These are phyloP conservation scores for Suillus clintonianus DNA, from an alignment of 768 basidiomycete species.

Conservation along the genomic window DNA sequence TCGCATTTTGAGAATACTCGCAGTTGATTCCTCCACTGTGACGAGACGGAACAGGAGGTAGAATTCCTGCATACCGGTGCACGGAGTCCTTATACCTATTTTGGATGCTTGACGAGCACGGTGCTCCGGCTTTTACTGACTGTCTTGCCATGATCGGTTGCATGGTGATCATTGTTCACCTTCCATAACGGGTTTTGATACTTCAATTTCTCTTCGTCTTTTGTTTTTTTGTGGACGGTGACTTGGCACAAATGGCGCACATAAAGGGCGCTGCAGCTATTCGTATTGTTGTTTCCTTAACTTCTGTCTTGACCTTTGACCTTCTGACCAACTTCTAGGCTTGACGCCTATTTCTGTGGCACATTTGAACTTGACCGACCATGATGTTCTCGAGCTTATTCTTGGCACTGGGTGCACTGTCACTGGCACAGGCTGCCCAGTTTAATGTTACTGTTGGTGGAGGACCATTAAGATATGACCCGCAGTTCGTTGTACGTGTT, in stretches of 20 bases:
- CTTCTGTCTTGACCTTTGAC: neutral
- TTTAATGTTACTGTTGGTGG: constrained; percentile 17
- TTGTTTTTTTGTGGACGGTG: neutral
- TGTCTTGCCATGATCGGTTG: neutral
- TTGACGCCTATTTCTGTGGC: constrained; percentile 9
- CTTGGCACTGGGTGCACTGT: neutral
- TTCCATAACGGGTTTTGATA: neutral
- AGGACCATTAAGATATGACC: constrained; percentile 11
- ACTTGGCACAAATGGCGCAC: constrained; percentile 1
- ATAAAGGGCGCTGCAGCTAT: constrained; percentile 3
- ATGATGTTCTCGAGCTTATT: constrained; percentile 5
- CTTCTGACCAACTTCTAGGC: neutral
- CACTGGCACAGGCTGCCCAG: constrained; percentile 10
- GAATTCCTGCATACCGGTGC: too few species aligned
- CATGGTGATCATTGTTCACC: neutral
- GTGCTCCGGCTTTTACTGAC: neutral
- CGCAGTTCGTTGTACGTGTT: constrained; percentile 25
- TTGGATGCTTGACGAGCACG: too few species aligned
- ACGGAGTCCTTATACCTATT: too few species aligned
- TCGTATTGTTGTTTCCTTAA: neutral
- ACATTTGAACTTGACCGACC: neutral
- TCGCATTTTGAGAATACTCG: too few species aligned
- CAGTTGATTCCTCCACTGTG: too few species aligned
- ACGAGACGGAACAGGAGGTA: too few species aligned
- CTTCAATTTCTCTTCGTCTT: neutral